Conservation (phyloP, 2,329 filamentous ascomycete species). For the Epichloe baconii region DNA sequence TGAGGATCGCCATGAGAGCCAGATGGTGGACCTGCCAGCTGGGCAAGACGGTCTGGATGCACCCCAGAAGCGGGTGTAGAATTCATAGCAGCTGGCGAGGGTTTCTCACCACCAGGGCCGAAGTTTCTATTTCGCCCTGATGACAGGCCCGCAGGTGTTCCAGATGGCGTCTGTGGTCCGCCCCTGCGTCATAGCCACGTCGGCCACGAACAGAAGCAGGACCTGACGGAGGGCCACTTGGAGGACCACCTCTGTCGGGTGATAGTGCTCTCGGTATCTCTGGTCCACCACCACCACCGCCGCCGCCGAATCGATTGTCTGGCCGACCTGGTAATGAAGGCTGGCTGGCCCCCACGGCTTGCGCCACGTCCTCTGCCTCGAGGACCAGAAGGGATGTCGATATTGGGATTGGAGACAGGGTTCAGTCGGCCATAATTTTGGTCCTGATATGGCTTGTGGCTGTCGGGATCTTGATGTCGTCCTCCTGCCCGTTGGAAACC, state of each 20-base stretch:
- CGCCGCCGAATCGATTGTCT: conserved; percentile 27
- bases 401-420: conserved; percentile 26
- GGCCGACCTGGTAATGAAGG: conserved; percentile 24
- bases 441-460: conserved; percentile 40
- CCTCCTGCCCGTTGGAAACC: conserved; percentile 23
- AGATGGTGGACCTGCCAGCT: conserved; percentile 24
- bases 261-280: conserved; percentile 30
- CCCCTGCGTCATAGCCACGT: conserved; percentile 28
- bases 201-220: conserved; percentile 36
- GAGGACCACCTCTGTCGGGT: conserved; percentile 31
- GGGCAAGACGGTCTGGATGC: conserved; percentile 38
- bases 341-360: conserved; percentile 22
- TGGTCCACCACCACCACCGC: conserved; percentile 14
- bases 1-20: conserved; percentile 19
- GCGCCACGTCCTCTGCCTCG: conserved; percentile 35
- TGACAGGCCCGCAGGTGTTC: conserved; percentile 17
- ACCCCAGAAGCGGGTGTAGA: conserved; percentile 21
- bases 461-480: conserved; percentile 33
- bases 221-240: conserved; percentile 41
- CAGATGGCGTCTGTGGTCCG: conserved; percentile 18
- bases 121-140: conserved; percentile 31
- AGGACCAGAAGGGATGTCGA: conserved; percentile 42
- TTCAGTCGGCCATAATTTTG: conserved; percentile 51
- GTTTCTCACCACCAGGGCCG: conserved; percentile 12
- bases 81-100: conserved; percentile 13